Percentiles rank a stretch among this genome's conserved stretches.
phyloP scores from a whole-genome alignment of 352 stramenopile species.

The Pythium pyrilobum region DNA sequence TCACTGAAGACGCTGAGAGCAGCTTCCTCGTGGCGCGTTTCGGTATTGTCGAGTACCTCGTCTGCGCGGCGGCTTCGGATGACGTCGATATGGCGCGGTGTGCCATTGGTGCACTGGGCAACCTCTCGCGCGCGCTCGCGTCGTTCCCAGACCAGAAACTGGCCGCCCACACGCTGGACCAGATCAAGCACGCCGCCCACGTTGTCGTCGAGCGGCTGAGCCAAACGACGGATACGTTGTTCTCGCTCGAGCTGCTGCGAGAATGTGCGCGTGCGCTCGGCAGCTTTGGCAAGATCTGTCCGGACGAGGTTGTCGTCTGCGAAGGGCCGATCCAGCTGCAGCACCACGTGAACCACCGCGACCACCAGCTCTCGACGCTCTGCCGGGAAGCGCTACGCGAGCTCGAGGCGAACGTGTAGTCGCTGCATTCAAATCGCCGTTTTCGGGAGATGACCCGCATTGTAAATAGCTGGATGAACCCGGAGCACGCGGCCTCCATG shows the following conservation, averaged over 20 bases:
- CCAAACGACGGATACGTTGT: constrained; percentile 42
- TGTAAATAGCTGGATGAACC: no score
- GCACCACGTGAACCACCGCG: constrained; percentile 50
- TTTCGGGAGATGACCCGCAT: no score
- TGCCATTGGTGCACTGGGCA: constrained; percentile 57
- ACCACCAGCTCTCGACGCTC: constrained; percentile 52
- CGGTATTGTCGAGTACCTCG: constrained; percentile 48
- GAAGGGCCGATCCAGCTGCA: constrained; percentile 32
- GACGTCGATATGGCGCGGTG: constrained; percentile 68
- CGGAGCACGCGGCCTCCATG: no score
- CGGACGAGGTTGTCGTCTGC: constrained; percentile 23
- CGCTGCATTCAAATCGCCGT: no score
- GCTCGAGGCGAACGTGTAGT: constrained; percentile 28
- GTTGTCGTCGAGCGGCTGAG: constrained; percentile 41
- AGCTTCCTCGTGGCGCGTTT: constrained; percentile 49
- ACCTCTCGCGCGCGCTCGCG: constrained; percentile 51
- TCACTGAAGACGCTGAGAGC: constrained; percentile 63
- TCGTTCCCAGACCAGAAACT: constrained; percentile 44
- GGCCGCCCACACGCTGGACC: constrained; percentile 24
- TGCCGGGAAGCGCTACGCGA: constrained; percentile 37
- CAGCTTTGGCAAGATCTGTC: constrained; percentile 45
- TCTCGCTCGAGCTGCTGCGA: constrained; percentile 66
- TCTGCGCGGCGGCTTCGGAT: constrained; percentile 34
- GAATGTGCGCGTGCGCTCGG: constrained; percentile 60
- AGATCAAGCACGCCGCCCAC: constrained; percentile 43